Evolutionary conservation across 768 basidiomycete species (phyloP), one percentile per base, ranked within the genome.

Genomic region (Suillus spraguei): DNA sequence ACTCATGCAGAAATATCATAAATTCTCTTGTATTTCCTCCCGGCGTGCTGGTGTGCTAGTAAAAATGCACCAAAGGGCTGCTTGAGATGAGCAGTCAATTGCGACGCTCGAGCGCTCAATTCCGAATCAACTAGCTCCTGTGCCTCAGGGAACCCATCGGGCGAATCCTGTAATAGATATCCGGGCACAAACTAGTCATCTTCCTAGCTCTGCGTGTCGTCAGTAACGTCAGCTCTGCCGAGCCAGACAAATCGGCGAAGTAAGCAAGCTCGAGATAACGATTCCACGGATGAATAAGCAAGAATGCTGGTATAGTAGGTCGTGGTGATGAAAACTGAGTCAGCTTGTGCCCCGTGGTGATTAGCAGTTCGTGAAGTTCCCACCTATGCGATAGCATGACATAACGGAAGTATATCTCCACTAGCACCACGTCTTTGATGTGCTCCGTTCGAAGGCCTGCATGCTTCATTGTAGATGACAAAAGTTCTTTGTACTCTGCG

Each of bases 11-110:
- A 2, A 9, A 52, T 52, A 20, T 20, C 50, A 10, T 33, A 4
- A 52, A 54, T 54, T 35, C 33, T 35, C 20, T 33, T 54, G 33
- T 54, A 54, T 35, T 54, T 33, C 14, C 33, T 54, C 52, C 14
- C 33, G 6, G 20, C 17, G 5, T 20, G 52, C 5, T 35, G 32
- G 2, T 13, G 52, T 3, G 52, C 33, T 10, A 54, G 33, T 3
- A 54, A 14, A 6, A 54, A 54, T 54, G 33, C 52, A 20, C 9
- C 2, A 6, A 33, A 50, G 4, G 49, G 49, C 8, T 32, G 28
- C 5, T 1, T 16, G 9, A 50, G 14, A 2, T 2, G 16, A 28
- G 4, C 49, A 16, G 4, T 2, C 49, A 50, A 17, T 50, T 24
- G 28, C 16, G 28, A 28, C 3, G 49, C 28, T 10, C 24, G 28